These are phyloP conservation scores for Erodium trifolium DNA, from an alignment of 441 rosid species.

Conservation along the genomic window DNA sequence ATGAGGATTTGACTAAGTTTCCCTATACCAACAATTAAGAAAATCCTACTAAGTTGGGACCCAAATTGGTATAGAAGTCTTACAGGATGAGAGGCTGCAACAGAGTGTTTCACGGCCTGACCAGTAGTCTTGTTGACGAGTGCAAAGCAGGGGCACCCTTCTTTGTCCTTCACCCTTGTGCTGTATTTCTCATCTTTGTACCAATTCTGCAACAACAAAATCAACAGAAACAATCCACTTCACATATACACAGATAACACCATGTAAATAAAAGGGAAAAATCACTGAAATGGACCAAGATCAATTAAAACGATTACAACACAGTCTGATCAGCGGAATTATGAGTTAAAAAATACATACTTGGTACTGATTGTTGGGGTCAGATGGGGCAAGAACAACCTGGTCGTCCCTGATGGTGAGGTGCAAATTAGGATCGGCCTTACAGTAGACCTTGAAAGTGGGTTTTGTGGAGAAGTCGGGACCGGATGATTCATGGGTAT, in stretches of 20 bases:
- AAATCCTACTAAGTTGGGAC: background rate
- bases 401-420: conserved; percentile 55
- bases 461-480: conserved; percentile 36
- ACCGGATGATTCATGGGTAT: conserved; percentile 23
- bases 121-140: conserved; percentile 73
- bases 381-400: conserved; percentile 48
- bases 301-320: background rate
- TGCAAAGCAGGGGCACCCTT: conserved; percentile 66
- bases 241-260: background rate
- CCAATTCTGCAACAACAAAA: conserved; percentile 54
- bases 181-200: conserved; percentile 76
- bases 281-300: background rate
- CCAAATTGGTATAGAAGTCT: conserved; percentile 21
- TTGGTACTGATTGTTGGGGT: conserved; percentile 58
- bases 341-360: conserved; percentile 19
- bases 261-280: background rate
- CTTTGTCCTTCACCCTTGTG: conserved; percentile 68
- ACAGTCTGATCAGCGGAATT: too few species aligned
- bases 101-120: conserved; percentile 73
- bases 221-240: background rate
- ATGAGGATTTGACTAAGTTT: background rate
- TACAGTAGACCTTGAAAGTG: conserved; percentile 49
- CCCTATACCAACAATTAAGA: too few species aligned
- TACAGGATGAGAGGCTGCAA: conserved; percentile 73
- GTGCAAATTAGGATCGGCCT: conserved; percentile 48